A percentile compares a stretch with the other conserved stretches of the same genome.
Evolutionary conservation across 257 asterid genomes (phyloP).

Genomic region (Hygrophila difformis): DNA sequence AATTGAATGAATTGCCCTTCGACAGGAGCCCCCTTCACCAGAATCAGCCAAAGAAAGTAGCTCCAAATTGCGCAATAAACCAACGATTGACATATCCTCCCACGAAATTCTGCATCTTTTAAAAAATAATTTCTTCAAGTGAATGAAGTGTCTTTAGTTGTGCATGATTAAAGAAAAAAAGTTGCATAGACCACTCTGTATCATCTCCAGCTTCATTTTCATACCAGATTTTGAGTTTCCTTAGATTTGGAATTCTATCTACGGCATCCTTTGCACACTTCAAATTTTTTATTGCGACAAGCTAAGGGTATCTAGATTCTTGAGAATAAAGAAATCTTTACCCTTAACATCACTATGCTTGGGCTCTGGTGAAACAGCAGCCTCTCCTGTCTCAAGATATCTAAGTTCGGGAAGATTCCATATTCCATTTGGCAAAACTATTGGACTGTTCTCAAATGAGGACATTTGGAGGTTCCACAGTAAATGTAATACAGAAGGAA

Average conservation of each 20-base stretch:
- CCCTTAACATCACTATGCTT: not conserved
- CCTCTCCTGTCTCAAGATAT: not conserved
- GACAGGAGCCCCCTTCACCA: constrained; percentile 9
- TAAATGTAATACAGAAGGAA: not conserved
- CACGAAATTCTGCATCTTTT: not conserved
- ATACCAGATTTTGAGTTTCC: not conserved
- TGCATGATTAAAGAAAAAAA: not conserved
- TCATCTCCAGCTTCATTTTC: too few species aligned
- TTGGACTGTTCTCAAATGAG: too few species aligned
- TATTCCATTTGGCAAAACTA: too few species aligned
- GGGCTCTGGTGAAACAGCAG: not conserved
- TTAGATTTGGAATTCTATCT: not conserved
- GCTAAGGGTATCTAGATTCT: constrained; percentile 10
- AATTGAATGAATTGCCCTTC: constrained; percentile 15
- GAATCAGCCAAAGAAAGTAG: constrained; percentile 12
- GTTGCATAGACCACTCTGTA: not conserved
- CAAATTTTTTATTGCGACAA: not conserved
- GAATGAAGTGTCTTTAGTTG: not conserved
- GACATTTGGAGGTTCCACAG: not conserved
- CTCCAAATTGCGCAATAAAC: constrained; percentile 14
- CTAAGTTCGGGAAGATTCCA: constrained; percentile 6
- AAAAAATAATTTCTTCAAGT: constrained; percentile 14
- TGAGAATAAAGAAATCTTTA: not conserved
- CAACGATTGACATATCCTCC: constrained; percentile 5
- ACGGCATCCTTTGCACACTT: not conserved